Percentiles rank a stretch among this genome's conserved stretches.
Evolutionary conservation across 805 yeast species (phyloP).

Genomic region (Metschnikowia cubensis): DNA sequence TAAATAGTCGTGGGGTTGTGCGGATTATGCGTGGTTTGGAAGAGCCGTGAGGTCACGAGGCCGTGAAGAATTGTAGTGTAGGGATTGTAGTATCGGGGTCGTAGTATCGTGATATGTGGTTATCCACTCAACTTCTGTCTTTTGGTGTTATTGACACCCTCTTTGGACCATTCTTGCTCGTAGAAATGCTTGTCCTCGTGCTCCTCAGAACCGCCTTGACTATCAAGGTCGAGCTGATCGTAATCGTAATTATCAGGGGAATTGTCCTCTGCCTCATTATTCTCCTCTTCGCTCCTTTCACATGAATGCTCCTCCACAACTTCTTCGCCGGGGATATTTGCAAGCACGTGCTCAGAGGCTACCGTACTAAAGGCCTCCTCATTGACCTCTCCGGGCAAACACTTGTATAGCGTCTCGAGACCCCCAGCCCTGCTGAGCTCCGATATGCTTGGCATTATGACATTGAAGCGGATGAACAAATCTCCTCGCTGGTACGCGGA

Average conservation of each 20-base stretch:
- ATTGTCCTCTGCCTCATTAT: slow-evolving; percentile 4
- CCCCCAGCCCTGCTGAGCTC: slow-evolving; percentile 25
- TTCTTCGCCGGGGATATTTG: slow-evolving; percentile 11
- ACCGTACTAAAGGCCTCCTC: slow-evolving; percentile 8
- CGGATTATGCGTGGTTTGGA: too few species aligned
- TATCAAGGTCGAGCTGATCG: slow-evolving; percentile 14
- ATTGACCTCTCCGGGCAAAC: slow-evolving; percentile 16
- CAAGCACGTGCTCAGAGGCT: slow-evolving; percentile 10
- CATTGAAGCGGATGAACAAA: slow-evolving; percentile 37
- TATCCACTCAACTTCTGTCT: neutral
- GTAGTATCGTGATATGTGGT: too few species aligned
- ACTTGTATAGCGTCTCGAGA: slow-evolving; percentile 17
- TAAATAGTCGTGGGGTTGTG: too few species aligned
- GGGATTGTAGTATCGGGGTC: too few species aligned
- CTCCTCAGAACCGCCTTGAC: slow-evolving; percentile 16
- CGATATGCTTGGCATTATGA: slow-evolving; percentile 28
- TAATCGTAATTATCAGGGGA: slow-evolving; percentile 14
- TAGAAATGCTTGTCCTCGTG: slow-evolving; percentile 15
- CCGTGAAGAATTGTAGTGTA: too few species aligned
- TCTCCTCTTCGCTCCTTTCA: neutral
- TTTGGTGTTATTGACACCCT: slow-evolving; percentile 4
- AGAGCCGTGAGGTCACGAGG: too few species aligned
- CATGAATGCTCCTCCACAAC: neutral
- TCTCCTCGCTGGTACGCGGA: slow-evolving; percentile 30
- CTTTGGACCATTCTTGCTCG: slow-evolving; percentile 14